phyloP scores from a whole-genome alignment of 78 protist genomes.

The Speleostelium caveatum region DNA sequence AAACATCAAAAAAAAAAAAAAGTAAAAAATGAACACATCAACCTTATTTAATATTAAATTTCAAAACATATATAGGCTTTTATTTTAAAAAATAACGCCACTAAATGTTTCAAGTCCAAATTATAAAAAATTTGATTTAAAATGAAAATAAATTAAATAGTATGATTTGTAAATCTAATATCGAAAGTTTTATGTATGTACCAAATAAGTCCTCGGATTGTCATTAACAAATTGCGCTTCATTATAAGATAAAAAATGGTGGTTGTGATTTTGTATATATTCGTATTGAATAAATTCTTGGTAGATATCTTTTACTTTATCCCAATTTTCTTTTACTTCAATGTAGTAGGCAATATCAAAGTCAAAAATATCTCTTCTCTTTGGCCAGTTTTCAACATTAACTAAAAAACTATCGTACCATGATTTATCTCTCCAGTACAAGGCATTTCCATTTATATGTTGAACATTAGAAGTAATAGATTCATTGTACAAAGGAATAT shows the following conservation, averaged over 20 bases:
- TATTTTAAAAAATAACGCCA: too few relatives aligned
- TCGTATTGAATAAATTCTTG: neutral
- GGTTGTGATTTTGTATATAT: neutral
- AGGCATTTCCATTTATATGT: conserved; percentile 1
- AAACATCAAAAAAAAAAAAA: too few relatives aligned
- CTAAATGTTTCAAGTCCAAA: too few relatives aligned
- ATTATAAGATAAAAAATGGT: neutral
- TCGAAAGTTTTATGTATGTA: too few relatives aligned
- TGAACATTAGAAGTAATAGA: neutral
- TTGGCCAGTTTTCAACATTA: neutral
- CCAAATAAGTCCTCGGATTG: neutral
- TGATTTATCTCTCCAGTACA: neutral
- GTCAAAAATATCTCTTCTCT: neutral
- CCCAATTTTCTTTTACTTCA: neutral
- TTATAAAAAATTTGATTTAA: too few relatives aligned
- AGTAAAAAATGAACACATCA: too few relatives aligned
- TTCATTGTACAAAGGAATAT: neutral
- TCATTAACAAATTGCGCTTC: neutral
- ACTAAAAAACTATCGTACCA: neutral
- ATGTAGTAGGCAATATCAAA: neutral
- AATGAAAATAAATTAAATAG: too few relatives aligned
- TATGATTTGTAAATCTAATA: too few relatives aligned
- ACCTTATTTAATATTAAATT: too few relatives aligned
- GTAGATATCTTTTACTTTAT: neutral
- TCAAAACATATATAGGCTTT: too few relatives aligned